Percentiles rank a stretch among this genome's conserved stretches.
These are phyloP conservation scores for Hypoxylon perforatum DNA, from an alignment of 495 filamentous ascomycete genomes.

Conservation along the genomic window DNA sequence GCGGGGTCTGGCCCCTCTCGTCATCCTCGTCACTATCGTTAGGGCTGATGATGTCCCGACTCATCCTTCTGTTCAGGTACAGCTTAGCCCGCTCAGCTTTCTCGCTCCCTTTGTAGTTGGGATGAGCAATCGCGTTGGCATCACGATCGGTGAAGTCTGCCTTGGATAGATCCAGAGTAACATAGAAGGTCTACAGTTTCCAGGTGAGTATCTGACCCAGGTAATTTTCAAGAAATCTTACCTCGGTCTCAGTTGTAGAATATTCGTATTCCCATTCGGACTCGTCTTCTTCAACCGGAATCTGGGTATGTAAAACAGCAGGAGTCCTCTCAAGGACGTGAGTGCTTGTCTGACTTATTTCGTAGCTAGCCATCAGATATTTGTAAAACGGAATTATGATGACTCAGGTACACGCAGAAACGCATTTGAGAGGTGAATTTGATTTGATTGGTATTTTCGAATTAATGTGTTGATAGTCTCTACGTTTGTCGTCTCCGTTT, in stretches of 20 bases:
- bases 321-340: background rate
- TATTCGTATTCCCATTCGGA: slow-evolving; percentile 71
- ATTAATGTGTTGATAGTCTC: too few species aligned
- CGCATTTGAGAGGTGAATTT: slow-evolving; percentile 27
- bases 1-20: slow-evolving; percentile 33
- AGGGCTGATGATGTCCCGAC: slow-evolving; percentile 15
- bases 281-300: slow-evolving; percentile 48
- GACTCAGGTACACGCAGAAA: slow-evolving; percentile 2
- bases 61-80: slow-evolving; percentile 37
- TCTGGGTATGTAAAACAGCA: background rate
- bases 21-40: slow-evolving; percentile 18
- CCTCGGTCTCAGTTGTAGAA: slow-evolving; percentile 66
- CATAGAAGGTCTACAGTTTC: slow-evolving; percentile 61
- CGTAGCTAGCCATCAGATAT: slow-evolving; percentile 42
- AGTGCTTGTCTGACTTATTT: slow-evolving; percentile 27
- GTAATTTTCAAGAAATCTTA: slow-evolving; percentile 12
- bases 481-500: too few species aligned
- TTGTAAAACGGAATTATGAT: slow-evolving; percentile 13
- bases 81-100: slow-evolving; percentile 39
- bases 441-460: too few species aligned
- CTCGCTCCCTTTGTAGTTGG: slow-evolving; percentile 37
- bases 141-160: slow-evolving; percentile 56
- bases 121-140: slow-evolving; percentile 7
- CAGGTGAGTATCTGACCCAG: background rate
- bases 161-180: slow-evolving; percentile 65